A percentile compares a stretch with the other conserved stretches of the same genome.
These are phyloP conservation scores for Ceratobasidium sp. DNA, from an alignment of 1,284 basidiomycete species.

Conservation along the genomic window DNA sequence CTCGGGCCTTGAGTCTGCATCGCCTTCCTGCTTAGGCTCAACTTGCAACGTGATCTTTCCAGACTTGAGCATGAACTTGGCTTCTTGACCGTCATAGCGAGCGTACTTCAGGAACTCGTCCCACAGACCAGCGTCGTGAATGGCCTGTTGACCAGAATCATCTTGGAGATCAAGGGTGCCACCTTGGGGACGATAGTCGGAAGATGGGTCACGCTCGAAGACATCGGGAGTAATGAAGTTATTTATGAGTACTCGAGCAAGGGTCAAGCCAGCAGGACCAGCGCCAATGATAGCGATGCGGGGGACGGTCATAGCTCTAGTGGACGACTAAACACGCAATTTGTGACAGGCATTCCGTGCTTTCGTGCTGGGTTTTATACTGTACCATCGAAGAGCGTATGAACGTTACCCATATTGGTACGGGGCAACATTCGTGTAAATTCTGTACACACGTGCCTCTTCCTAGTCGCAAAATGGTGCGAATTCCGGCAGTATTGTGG, in stretches of 20 bases:
- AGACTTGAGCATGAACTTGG: slow-evolving; percentile 53
- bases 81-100: slow-evolving; percentile 53
- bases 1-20: slow-evolving; percentile 41
- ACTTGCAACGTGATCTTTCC: slow-evolving; percentile 47
- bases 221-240: slow-evolving; percentile 54
- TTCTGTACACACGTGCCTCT: too few relatives aligned
- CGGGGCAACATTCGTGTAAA: too few relatives aligned
- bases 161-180: slow-evolving; percentile 61
- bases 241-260: slow-evolving; percentile 58
- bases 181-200: slow-evolving; percentile 56
- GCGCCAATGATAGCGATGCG: slow-evolving; percentile 57
- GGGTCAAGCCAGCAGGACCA: slow-evolving; percentile 59
- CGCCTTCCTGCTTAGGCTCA: slow-evolving; percentile 28
- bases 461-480: too few relatives aligned
- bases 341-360: too few relatives aligned
- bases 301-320: background rate
- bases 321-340: too few relatives aligned
- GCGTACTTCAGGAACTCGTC: slow-evolving; percentile 53
- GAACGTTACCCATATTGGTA: too few relatives aligned
- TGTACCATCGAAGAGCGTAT: too few relatives aligned
- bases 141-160: slow-evolving; percentile 56
- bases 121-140: slow-evolving; percentile 55
- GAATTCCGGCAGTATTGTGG: too few relatives aligned
- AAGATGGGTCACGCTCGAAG: slow-evolving; percentile 58
- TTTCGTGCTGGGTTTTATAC: too few relatives aligned